phyloP scores from a whole-genome alignment of 106 monocot species.

The Allium sativum region DNA sequence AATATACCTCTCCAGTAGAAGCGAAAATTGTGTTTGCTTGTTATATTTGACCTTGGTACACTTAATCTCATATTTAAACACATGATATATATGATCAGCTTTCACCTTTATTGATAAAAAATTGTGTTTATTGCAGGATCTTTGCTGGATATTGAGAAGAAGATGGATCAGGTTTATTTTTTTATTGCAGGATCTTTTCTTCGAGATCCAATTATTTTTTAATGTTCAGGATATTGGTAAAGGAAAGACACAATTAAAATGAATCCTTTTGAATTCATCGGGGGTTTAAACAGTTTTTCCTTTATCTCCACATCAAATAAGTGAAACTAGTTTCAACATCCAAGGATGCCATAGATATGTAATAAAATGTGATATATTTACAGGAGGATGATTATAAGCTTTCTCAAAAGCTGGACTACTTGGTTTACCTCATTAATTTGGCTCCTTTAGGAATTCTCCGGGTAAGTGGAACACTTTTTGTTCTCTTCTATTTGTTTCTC shows the following conservation, averaged over 20 bases:
- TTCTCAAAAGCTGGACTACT: constrained; percentile 26
- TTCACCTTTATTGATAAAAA: not conserved
- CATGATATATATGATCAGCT: not conserved
- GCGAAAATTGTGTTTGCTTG: not conserved
- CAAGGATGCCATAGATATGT: no score
- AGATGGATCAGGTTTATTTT: not conserved
- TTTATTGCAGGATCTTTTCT: no score
- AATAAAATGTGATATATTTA: not conserved
- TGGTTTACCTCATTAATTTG: constrained; percentile 49
- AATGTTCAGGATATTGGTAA: no score
- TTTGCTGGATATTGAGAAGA: constrained; percentile 1
- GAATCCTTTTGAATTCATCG: no score
- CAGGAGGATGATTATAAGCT: constrained; percentile 41
- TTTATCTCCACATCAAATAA: no score
- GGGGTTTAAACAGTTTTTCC: no score
- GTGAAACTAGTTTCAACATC: no score
- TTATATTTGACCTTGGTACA: not conserved
- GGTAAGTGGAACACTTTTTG: constrained; percentile 18
- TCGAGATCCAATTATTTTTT: no score
- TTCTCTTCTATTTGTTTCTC: not conserved
- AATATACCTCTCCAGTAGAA: not conserved
- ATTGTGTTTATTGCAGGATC: constrained; percentile 2
- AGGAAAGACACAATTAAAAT: no score
- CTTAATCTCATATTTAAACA: not conserved
- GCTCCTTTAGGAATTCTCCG: constrained; percentile 78